Conservation (phyloP, 495 filamentous ascomycete genomes). For the Daldinia decipiens region DNA sequence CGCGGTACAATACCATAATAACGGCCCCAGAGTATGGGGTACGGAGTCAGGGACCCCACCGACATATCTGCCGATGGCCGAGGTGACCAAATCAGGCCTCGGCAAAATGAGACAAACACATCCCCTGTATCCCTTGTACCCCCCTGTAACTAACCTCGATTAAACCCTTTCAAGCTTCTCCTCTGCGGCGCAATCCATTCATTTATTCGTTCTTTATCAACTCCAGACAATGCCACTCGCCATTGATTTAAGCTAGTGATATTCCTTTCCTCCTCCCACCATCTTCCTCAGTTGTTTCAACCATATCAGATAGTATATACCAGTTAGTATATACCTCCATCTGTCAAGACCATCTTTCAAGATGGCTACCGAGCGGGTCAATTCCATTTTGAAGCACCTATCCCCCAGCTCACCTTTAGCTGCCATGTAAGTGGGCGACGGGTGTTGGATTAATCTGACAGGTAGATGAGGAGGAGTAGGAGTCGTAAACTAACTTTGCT, state of each 20-base stretch:
- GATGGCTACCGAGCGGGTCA: constrained; percentile 89
- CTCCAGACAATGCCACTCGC: constrained; percentile 31
- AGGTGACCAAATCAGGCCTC: constrained; percentile 51
- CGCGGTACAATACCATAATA: no score
- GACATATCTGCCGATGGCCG: constrained; percentile 60
- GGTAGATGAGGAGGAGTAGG: not conserved
- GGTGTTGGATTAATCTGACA: not conserved
- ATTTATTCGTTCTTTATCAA: constrained; percentile 34
- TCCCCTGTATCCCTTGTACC: not conserved
- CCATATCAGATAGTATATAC: not conserved
- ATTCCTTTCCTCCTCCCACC: not conserved
- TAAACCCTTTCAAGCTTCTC: no score
- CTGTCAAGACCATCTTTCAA: constrained; percentile 39
- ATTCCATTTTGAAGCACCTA: constrained; percentile 87
- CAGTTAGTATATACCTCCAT: not conserved
- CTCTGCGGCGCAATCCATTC: no score
- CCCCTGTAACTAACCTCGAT: not conserved
- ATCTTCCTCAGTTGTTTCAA: not conserved
- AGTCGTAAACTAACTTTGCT: constrained; percentile 22
- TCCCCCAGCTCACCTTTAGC: constrained; percentile 74
- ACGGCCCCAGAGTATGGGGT: not conserved
- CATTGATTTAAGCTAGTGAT: constrained; percentile 16
- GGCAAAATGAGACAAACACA: constrained; percentile 34
- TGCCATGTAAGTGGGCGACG: constrained; percentile 73
- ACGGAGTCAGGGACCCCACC: constrained; percentile 13